A percentile compares a stretch with the other conserved stretches of the same genome.
Evolutionary conservation across 192 early-diverging fungal species (phyloP).

Genomic region (Backusella circina): DNA sequence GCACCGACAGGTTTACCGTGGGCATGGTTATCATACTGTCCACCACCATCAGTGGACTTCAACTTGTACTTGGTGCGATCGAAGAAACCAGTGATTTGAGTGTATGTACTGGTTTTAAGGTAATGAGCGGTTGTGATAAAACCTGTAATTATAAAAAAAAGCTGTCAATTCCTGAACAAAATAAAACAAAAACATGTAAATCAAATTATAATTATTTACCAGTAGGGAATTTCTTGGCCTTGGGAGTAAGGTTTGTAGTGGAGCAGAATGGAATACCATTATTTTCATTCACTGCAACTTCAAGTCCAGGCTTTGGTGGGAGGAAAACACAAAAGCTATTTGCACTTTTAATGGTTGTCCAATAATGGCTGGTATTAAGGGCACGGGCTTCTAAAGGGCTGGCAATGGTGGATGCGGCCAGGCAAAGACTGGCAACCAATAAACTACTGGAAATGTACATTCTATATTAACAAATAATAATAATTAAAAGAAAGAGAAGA

Average conservation of each 20-base stretch:
- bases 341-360: slow-evolving; percentile 20
- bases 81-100: slow-evolving; percentile 47
- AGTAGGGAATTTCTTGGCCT: slow-evolving; percentile 38
- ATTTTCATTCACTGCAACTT: slow-evolving; percentile 40
- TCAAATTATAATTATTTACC: slow-evolving; percentile 16
- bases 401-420: neutral
- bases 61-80: slow-evolving; percentile 35
- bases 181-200: neutral
- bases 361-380: slow-evolving; percentile 1
- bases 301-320: slow-evolving; percentile 37
- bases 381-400: neutral
- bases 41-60: slow-evolving; percentile 32
- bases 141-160: slow-evolving; percentile 20
- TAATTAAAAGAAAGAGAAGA: neutral
- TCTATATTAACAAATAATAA: slow-evolving; percentile 5
- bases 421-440: neutral
- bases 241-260: slow-evolving; percentile 18
- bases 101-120: slow-evolving; percentile 26
- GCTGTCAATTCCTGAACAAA: neutral
- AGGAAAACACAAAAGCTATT: slow-evolving; percentile 50
- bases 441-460: slow-evolving; percentile 1
- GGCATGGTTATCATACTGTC: slow-evolving; percentile 44
- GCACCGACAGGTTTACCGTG: slow-evolving; percentile 24
- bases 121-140: slow-evolving; percentile 44
- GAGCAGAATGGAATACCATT: slow-evolving; percentile 48